Conservation (phyloP, 2,329 filamentous ascomycete species). For the Cladosporium colombiae region DNA sequence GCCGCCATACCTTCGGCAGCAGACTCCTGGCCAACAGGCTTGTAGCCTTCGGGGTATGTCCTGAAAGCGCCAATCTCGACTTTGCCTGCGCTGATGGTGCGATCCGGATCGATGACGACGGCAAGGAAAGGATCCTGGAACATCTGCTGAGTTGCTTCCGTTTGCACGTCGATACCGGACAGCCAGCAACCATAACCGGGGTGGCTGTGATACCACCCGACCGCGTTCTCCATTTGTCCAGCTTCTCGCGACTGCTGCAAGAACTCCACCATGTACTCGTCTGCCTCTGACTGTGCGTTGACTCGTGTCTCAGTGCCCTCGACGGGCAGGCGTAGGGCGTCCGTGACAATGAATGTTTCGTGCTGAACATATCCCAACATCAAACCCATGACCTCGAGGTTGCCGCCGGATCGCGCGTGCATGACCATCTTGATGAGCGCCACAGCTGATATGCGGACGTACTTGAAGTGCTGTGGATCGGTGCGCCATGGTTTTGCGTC, state of each 20-base stretch:
- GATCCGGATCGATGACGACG: conserved; percentile 93
- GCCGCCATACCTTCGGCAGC: conserved; percentile 65
- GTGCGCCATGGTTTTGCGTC: conserved; percentile 71
- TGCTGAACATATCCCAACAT: conserved; percentile 94
- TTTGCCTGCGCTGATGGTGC: conserved; percentile 90
- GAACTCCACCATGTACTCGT: conserved; percentile 95
- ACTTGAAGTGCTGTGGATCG: conserved; percentile 86
- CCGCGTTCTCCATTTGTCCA: conserved; percentile 82
- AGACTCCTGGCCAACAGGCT: conserved; percentile 46
- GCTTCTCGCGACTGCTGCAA: conserved; percentile 72
- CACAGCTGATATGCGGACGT: conserved; percentile 88
- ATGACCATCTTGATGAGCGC: conserved; percentile 99
- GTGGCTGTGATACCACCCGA: conserved; percentile 98
- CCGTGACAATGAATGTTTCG: conserved; percentile 86
- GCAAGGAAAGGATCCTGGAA: conserved; percentile 91
- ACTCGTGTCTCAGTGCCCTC: conserved; percentile 98
- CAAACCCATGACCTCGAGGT: conserved; percentile 92
- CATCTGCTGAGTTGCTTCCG: conserved; percentile 80
- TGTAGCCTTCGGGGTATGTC: conserved; percentile 78
- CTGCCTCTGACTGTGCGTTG: conserved; percentile 92
- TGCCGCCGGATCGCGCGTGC: conserved; percentile 93
- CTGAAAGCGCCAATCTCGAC: conserved; percentile 97
- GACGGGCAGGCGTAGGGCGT: conserved; percentile 89
- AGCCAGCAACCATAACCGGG: conserved; percentile 98
- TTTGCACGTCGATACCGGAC: conserved; percentile 90